These are phyloP conservation scores for Cladorrhinum sp. DNA, from an alignment of 2,329 filamentous ascomycete species.

Conservation along the genomic window DNA sequence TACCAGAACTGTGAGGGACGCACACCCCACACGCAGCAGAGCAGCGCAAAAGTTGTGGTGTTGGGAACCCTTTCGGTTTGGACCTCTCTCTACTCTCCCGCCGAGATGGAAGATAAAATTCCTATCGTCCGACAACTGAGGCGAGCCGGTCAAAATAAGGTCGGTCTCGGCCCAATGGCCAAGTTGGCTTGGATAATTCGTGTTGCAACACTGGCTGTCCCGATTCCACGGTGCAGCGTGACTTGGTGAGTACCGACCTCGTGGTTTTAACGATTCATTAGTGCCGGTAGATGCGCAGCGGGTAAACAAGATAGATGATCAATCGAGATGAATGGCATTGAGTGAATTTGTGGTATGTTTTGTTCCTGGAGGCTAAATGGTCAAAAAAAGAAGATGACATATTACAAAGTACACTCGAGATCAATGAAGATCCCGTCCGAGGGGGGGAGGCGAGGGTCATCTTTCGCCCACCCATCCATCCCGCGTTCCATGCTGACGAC, in stretches of 20 bases:
- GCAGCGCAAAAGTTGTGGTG: neutral
- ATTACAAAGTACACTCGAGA: neutral
- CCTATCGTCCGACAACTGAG: neutral
- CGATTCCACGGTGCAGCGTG: neutral
- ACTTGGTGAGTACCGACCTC: neutral
- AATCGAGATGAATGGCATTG: conserved; percentile 4
- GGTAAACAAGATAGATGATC: neutral
- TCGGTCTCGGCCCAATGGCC: conserved; percentile 3
- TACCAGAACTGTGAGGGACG: too few species aligned
- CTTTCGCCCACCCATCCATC: neutral
- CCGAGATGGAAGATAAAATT: neutral
- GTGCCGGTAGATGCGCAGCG: neutral
- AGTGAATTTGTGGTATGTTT: neutral
- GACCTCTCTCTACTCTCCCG: neutral
- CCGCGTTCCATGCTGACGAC: neutral
- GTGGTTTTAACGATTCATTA: neutral
- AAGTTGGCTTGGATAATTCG: neutral
- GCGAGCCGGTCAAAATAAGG: neutral
- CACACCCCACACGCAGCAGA: neutral
- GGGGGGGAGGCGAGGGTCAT: neutral
- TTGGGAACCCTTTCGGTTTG: neutral
- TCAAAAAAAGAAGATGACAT: too few species aligned
- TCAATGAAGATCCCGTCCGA: conserved; percentile 2
- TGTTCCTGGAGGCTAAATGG: conserved; percentile 2
- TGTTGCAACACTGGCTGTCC: neutral